phyloP scores from a whole-genome alignment of 768 basidiomycete genomes.

The Tricholoma sp. region DNA sequence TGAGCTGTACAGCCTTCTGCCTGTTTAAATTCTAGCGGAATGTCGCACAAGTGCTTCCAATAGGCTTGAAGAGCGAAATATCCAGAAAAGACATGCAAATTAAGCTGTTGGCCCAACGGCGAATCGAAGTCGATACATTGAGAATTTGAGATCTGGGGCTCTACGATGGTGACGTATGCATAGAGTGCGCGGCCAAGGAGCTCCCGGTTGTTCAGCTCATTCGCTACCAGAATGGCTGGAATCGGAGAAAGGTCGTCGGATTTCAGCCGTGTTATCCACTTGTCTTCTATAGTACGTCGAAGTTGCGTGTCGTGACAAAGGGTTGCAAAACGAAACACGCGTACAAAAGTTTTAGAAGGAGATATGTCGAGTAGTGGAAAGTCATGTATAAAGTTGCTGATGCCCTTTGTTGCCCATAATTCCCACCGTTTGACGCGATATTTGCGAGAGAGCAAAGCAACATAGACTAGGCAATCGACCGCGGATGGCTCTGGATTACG shows the following conservation, averaged over 20 bases:
- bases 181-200: conserved; percentile 3
- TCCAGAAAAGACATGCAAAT: not conserved
- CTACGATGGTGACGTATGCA: not conserved
- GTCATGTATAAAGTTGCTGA: not conserved
- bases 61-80: conserved; percentile 2
- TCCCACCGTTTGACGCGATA: not conserved
- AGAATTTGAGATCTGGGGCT: not conserved
- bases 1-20: not conserved
- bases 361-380: not conserved
- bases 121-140: not conserved
- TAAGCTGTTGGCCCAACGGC: not conserved
- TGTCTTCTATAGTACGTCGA: not conserved
- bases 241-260: not conserved
- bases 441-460: not conserved
- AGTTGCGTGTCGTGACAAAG: not conserved
- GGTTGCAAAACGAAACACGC: conserved; percentile 1
- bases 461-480: not conserved
- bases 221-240: not conserved
- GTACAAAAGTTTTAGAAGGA: conserved; percentile 1
- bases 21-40: not conserved
- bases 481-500: not conserved
- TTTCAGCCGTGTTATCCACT: not conserved
- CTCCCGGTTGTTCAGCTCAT: not conserved
- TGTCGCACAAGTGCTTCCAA: not conserved
- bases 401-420: not conserved